A percentile compares a stretch with the other conserved stretches of the same genome.
Evolutionary conservation across 1,139 yeast species (phyloP).

Genomic region (Suhomyces choctaworum): DNA sequence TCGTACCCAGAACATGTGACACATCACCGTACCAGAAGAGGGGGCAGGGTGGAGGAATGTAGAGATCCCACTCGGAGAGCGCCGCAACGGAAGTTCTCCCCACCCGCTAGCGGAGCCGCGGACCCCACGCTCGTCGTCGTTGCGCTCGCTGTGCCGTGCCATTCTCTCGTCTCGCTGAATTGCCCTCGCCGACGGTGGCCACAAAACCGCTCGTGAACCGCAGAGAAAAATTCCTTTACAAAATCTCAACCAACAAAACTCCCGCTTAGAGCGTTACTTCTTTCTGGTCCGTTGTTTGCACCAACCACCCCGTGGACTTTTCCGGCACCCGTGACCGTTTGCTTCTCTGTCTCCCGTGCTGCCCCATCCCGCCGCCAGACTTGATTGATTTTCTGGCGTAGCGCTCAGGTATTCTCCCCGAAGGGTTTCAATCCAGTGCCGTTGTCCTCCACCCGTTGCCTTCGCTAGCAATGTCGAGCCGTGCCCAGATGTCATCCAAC

Average conservation of each 20-base stretch:
- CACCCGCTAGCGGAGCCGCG: too few relatives aligned
- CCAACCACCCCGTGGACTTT: not conserved
- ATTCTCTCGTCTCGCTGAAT: not conserved
- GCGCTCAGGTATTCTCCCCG: not conserved
- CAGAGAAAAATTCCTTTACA: constrained; percentile 9
- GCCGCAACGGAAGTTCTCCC: too few relatives aligned
- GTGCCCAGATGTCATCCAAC: constrained; percentile 28
- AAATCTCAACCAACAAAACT: constrained; percentile 11
- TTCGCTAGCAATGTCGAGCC: constrained; percentile 21
- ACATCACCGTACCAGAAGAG: too few relatives aligned
- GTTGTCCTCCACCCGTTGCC: not conserved
- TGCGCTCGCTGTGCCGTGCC: too few relatives aligned
- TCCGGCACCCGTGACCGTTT: not conserved
- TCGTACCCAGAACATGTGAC: too few relatives aligned
- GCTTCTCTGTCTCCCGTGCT: not conserved
- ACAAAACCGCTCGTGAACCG: constrained; percentile 12
- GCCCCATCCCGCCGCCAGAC: not conserved
- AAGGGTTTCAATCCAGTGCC: not conserved
- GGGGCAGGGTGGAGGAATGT: too few relatives aligned
- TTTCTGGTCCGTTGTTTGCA: constrained; percentile 1
- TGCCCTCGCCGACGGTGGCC: constrained; percentile 1
- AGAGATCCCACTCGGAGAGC: too few relatives aligned
- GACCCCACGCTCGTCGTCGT: too few relatives aligned
- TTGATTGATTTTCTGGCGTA: not conserved
- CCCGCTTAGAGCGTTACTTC: constrained; percentile 1